Base-by-base conservation (phyloP, 306 rosid genomes). In the Cicer yamashitae region DNA sequence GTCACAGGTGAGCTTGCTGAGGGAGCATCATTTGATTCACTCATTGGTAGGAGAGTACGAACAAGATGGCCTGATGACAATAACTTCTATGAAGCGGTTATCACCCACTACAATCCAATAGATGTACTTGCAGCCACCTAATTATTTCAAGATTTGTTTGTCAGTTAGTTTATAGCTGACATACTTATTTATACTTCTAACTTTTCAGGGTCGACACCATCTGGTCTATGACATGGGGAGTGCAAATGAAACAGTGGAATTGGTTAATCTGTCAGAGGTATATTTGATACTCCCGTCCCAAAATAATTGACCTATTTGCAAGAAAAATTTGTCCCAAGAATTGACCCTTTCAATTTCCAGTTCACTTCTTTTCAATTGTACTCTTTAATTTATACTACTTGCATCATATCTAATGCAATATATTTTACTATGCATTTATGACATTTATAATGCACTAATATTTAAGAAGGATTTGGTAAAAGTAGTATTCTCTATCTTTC, bases 61-160 rank as follows among this genome's bases (percentile, higher is more conserved):
- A 91, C 97, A 25, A 87, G 91, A 87, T 93, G 98, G 98, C 98
- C 98, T 1, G 97, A 91, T 84, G 97, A 94, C 82, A 94, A 94
- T 82, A 87, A 85, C 80, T 94, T 94, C 75, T 94, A 94, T 82
- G 98, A 89, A 87, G 97, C 98, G 44, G 85, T 91, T 81, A 91
- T 94, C 71, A 63, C 87, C 4, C 87, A 87, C 86, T 90, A 84
- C 81, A 89, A 88, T 85, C 81, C 89, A 64, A 74, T 79, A 37
- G 90, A 91, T 84, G 98, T 94, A 81, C 70, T 61, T 73, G 43
- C 77, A 71, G 52, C 30, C 66, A 60, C 75, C 65, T 51, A 48
- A 44, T 71, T 77, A 46, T 13, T 25, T 45, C 9, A 45, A 38
- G 56, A 45, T 75, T 82, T 22, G 25, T 52, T 78, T 81, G 67